Base-by-base conservation (phyloP, 805 yeast genomes). In the Nakazawaea populi region DNA sequence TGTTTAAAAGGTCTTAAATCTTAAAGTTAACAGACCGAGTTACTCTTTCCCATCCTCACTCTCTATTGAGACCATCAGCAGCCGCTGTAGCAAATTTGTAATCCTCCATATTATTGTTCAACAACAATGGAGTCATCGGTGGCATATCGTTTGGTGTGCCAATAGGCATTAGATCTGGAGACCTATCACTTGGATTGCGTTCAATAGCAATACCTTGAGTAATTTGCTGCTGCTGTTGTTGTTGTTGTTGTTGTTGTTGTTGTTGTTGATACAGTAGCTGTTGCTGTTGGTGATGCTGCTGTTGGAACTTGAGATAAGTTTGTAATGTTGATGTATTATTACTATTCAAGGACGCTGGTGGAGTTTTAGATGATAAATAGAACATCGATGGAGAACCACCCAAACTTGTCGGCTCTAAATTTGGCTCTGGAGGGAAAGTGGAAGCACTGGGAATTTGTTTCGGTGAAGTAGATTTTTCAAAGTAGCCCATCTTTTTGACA, bases 371-470 rank as follows among this genome's bases (percentile, higher is more conserved):
- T n/a, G 73, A 68, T 43, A 80, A 63, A 72, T 79, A 74, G 54
- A 79, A 77, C 46, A 77, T 62, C 4, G 83, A 77, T 1, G 85
- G 85, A 0, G 82, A 77, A 5, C 79, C 81, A 2, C 77, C 75
- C 12, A 79, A 46, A 4, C 82, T 76, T 0, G 75, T 71, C 2
- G 85, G 83, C 42, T 67, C 74, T 48, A 80, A 64, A 48, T 38
- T 24, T 11, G 53, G 53, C 43, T 51, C 53, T 24, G 53, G 53
- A 9, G 53, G 53, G 44, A 46, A 42, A 4, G n/a, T 35, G 11
- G 46, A 18, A 11, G 29, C 7, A 24, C 37, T 12, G 27, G 53
- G 53, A n/a, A 51, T 51, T 30, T 42, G 53, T 43, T 46, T 40
- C 28, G 53, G 53, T 5, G 53, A 51, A 7, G 53, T 42, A 3